Evolutionary conservation across 768 basidiomycete species (phyloP).

Genomic region (Mycena polygramma): DNA sequence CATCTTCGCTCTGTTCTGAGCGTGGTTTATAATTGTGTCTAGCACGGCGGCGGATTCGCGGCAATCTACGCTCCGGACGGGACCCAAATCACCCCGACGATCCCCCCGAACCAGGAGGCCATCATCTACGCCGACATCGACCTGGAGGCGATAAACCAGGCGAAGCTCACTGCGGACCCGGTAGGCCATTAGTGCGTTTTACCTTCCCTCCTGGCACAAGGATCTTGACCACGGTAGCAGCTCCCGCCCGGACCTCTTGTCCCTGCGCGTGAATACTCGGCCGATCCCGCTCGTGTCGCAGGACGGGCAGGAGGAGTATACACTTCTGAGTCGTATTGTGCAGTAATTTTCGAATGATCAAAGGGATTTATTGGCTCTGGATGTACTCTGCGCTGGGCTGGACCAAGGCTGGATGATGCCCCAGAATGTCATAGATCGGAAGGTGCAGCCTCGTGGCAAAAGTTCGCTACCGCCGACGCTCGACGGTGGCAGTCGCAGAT

Average conservation of each 20-base stretch:
- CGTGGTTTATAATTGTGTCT: neutral
- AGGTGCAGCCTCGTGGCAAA: no score
- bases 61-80: slow-evolving; percentile 39
- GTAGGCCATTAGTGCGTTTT: slow-evolving; percentile 39
- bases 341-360: neutral
- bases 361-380: neutral
- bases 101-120: slow-evolving; percentile 30
- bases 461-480: no score
- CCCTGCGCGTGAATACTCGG: slow-evolving; percentile 27
- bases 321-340: slow-evolving; percentile 14
- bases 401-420: no score
- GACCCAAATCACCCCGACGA: slow-evolving; percentile 26
- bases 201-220: neutral
- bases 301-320: slow-evolving; percentile 6
- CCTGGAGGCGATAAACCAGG: slow-evolving; percentile 18
- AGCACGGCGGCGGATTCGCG: slow-evolving; percentile 38
- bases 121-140: slow-evolving; percentile 39
- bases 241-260: slow-evolving; percentile 37
- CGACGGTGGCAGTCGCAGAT: no score
- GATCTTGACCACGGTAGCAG: neutral
- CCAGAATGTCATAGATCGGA: no score
- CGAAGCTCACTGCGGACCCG: slow-evolving; percentile 33
- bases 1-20: neutral
- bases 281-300: slow-evolving; percentile 35
- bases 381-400: no score